phyloP scores from a whole-genome alignment of 805 yeast genomes.

The Maudiozyma pseudohumilis region DNA sequence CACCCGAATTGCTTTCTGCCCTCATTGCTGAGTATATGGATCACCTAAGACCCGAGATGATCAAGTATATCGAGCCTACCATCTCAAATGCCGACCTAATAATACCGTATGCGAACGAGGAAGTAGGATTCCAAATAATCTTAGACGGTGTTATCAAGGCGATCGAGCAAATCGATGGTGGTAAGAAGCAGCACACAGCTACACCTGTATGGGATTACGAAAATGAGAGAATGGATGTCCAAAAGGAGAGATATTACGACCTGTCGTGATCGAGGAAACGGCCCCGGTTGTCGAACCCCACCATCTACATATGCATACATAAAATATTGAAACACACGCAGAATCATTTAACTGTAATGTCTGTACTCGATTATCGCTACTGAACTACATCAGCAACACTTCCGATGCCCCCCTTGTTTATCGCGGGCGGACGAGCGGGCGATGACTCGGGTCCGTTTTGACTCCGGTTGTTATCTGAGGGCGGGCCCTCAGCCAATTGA shows the following conservation, averaged over 20 bases:
- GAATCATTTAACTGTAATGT: no score
- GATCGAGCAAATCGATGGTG: conserved; percentile 16
- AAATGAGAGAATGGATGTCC: conserved; percentile 24
- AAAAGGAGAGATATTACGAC: conserved; percentile 26
- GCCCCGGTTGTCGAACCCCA: no score
- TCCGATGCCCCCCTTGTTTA: no score
- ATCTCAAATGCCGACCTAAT: conserved; percentile 25
- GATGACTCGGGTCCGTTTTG: no score
- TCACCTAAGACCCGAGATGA: conserved; percentile 24
- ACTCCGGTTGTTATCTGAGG: no score
- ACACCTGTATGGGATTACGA: conserved; percentile 23
- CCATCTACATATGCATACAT: no score
- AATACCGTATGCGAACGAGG: conserved; percentile 23
- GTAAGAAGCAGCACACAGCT: not conserved
- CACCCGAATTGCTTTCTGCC: conserved; percentile 13
- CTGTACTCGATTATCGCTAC: no score
- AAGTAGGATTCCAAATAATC: conserved; percentile 21
- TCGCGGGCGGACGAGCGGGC: no score
- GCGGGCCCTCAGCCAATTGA: no score
- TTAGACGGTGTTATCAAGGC: conserved; percentile 27
- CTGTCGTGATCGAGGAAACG: conserved; percentile 12
- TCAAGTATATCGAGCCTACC: conserved; percentile 24
- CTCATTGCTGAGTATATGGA: conserved; percentile 23
- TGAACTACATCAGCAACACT: no score
- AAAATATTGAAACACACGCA: no score